Base-by-base conservation (phyloP, 164 flowering plant species). In the Taxillus chinensis region DNA sequence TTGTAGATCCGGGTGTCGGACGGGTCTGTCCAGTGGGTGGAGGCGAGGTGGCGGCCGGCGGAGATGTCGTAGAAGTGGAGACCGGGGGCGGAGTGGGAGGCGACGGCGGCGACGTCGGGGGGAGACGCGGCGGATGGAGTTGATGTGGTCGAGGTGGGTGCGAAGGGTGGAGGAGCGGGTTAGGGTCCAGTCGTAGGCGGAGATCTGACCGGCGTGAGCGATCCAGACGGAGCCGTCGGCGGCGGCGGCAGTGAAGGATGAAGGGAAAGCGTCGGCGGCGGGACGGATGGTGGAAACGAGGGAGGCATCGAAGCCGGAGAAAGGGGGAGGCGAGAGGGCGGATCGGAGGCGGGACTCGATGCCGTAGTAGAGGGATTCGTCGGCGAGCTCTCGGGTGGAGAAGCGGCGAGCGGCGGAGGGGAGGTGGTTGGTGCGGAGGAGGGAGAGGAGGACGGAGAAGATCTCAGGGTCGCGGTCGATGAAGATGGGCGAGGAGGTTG, bases 381-480 rank as follows among this genome's bases (percentile, higher is more conserved):
- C 90, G 61, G 75, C 68, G 70, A 92, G 89, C 51, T 92, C 97
- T 59, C 79, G 92, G 55, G 72, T 76, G 71, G 97, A 78, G 80
- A 83, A 86, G 11, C 80, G 75, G 63, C 66, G 64, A 15, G 83
- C 73, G 15, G 84, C 66, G 50, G 93, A 82, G 15, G 95, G 95
- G 59, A 86, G 87, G 54, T 76, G 89, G 52, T 66, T 64, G 56
- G 92, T 68, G 2, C 98, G 95, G 77, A 93, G 95, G 58, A 90
- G 81, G 55, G 89, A 82, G 68, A 93, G 89, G 64, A 93, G 80
- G 70, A 81, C 75, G 69, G 97, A 84, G 81, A 93, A 93, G 64
- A 86, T 74, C 27, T 88, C 90, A 4, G 98, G 96, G 66, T 93
- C 98, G 40, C 96, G 89, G 78, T 93, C 98, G 11, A 93, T 90